phyloP scores from a whole-genome alignment of 441 rosid species.

The Brassica hybrid region DNA sequence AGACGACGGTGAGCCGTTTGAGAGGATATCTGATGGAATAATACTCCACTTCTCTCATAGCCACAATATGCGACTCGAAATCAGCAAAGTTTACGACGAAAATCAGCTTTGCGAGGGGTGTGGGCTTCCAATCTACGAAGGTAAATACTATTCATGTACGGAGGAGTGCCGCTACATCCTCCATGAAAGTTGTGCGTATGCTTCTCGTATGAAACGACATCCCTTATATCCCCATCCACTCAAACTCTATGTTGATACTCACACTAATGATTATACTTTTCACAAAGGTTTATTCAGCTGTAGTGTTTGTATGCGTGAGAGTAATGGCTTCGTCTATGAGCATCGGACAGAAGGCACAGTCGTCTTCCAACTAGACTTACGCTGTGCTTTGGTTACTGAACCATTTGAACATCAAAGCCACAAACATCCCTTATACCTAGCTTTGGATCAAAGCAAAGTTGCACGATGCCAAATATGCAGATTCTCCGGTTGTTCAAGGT shows the following conservation, averaged over 20 bases:
- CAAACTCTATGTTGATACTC: not conserved
- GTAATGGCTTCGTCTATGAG: conserved; percentile 14
- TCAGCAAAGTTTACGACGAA: not conserved
- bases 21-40: conserved; percentile 4
- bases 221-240: not conserved
- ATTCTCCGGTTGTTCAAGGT: too few species aligned
- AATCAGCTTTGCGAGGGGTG: not conserved
- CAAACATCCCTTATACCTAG: not conserved
- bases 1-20: not conserved
- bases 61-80: not conserved
- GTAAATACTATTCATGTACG: not conserved
- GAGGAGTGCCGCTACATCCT: conserved; percentile 2
- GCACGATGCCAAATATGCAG: conserved; percentile 7
- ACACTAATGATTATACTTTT: too few species aligned
- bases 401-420: not conserved
- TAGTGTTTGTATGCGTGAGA: not conserved
- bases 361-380: not conserved
- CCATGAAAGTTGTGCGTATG: conserved; percentile 25
- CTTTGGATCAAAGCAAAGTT: fast-evolving
- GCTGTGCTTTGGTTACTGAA: not conserved
- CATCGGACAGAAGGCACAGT: not conserved
- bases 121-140: not conserved
- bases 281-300: not conserved
- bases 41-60: conserved; percentile 25
- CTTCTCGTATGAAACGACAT: not conserved